These are phyloP conservation scores for Cytospora paraplurivora DNA, from an alignment of 2,329 filamentous ascomycete species.

Conservation along the genomic window DNA sequence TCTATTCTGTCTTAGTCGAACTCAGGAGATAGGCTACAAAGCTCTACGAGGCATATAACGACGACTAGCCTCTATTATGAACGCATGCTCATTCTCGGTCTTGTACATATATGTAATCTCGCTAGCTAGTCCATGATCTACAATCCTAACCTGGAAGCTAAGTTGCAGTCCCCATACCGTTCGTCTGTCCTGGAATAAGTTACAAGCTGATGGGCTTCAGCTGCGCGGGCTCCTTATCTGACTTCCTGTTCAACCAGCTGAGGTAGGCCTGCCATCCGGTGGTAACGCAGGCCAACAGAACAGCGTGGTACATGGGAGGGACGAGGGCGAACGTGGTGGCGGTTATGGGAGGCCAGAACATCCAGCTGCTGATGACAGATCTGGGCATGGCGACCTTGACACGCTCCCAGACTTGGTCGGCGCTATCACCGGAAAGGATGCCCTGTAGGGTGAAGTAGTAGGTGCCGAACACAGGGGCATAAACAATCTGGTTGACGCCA, in stretches of 20 bases:
- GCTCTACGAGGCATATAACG: too few relatives aligned
- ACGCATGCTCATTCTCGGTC: too few relatives aligned
- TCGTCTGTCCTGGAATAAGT: not conserved
- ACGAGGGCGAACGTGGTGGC: conserved; percentile 87
- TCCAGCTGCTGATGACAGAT: conserved; percentile 76
- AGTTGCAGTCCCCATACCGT: too few relatives aligned
- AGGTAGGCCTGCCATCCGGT: conserved; percentile 94
- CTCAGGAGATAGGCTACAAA: too few relatives aligned
- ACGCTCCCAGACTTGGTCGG: conserved; percentile 67
- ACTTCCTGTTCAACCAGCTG: conserved; percentile 74
- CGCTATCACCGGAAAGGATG: conserved; percentile 67
- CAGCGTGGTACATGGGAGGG: conserved; percentile 73
- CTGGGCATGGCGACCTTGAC: conserved; percentile 75
- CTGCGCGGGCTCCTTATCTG: conserved; percentile 53
- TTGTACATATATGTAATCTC: too few relatives aligned
- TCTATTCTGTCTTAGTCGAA: too few relatives aligned
- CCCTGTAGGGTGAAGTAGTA: conserved; percentile 84
- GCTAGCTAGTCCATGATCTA: too few relatives aligned
- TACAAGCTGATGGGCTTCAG: not conserved
- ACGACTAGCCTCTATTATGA: too few relatives aligned
- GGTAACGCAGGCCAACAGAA: conserved; percentile 77
- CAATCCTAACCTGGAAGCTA: too few relatives aligned
- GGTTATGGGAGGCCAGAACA: conserved; percentile 85
- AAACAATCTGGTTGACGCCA: conserved; percentile 73
- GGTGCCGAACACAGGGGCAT: conserved; percentile 79